phyloP scores from a whole-genome alignment of 176 grass and related monocot genomes.

The Aegilops bicornis region DNA sequence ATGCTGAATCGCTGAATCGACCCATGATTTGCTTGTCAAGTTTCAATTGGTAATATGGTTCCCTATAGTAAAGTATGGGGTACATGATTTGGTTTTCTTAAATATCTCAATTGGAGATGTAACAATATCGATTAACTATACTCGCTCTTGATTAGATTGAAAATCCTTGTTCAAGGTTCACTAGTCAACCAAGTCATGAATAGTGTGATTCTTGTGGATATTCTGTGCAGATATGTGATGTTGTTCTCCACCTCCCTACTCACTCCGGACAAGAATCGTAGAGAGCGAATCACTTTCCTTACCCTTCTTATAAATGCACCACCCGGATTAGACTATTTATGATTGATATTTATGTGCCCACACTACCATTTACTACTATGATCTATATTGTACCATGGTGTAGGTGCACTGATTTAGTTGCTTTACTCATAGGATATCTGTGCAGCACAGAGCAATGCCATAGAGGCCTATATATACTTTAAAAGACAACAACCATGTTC shows the following conservation, averaged over 20 bases:
- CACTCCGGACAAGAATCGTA: background rate
- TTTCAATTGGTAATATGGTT: background rate
- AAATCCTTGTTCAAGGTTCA: background rate
- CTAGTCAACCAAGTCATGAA: background rate
- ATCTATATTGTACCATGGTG: background rate
- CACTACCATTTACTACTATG: background rate
- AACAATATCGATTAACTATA: background rate
- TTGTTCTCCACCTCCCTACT: background rate
- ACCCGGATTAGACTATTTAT: background rate
- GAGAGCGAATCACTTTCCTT: background rate
- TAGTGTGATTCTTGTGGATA: background rate
- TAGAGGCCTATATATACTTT: constrained; percentile 12
- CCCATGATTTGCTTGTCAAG: background rate
- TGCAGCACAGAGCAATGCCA: background rate
- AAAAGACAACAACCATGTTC: background rate
- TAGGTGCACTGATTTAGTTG: background rate
- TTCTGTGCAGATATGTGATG: background rate
- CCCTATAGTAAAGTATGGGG: background rate
- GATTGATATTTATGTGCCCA: background rate
- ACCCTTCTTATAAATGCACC: background rate
- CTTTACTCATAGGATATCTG: background rate
- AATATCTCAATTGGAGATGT: background rate
- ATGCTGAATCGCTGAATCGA: too few species aligned
- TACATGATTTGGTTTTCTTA: background rate
- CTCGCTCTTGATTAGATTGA: background rate